Evolutionary conservation across 2,329 filamentous ascomycete species (phyloP).

Genomic region (Aspergillus vadensis): DNA sequence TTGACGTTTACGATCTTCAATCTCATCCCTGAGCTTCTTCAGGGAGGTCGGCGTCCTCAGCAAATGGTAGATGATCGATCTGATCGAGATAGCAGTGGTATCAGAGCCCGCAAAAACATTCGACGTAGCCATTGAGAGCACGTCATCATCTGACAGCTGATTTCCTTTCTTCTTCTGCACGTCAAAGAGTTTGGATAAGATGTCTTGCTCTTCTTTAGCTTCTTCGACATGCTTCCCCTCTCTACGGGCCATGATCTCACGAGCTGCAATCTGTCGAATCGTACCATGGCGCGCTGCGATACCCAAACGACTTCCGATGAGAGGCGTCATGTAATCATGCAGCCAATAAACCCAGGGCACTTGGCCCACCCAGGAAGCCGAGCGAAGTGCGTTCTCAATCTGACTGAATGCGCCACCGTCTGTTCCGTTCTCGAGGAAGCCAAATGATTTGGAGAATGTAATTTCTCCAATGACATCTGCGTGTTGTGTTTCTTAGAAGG

Average conservation of each 20-base stretch:
- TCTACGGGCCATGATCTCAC: background rate
- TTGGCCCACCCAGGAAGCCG: background rate
- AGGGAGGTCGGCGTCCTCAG: conserved; percentile 20
- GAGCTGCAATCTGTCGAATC: background rate
- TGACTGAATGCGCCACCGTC: background rate
- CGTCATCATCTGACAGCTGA: conserved; percentile 32
- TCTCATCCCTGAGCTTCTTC: conserved; percentile 4
- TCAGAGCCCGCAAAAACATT: conserved; percentile 40
- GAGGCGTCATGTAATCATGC: background rate
- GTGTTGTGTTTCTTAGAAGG: background rate
- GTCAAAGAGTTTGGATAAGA: background rate
- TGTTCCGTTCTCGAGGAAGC: background rate
- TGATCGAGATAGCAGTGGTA: conserved; percentile 35
- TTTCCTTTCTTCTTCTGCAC: conserved; percentile 5
- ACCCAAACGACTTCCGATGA: background rate
- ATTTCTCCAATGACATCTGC: background rate
- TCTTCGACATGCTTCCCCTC: background rate
- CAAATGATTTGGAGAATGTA: background rate
- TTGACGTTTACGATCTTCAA: conserved; percentile 2
- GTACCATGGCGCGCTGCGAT: background rate
- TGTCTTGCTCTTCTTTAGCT: background rate
- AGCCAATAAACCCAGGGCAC: background rate
- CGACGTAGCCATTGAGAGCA: conserved; percentile 31
- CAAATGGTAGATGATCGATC: conserved; percentile 37
- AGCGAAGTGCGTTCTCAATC: background rate